Base-by-base conservation (phyloP, 208 protist species). In the Angomonas ambiguus region DNA sequence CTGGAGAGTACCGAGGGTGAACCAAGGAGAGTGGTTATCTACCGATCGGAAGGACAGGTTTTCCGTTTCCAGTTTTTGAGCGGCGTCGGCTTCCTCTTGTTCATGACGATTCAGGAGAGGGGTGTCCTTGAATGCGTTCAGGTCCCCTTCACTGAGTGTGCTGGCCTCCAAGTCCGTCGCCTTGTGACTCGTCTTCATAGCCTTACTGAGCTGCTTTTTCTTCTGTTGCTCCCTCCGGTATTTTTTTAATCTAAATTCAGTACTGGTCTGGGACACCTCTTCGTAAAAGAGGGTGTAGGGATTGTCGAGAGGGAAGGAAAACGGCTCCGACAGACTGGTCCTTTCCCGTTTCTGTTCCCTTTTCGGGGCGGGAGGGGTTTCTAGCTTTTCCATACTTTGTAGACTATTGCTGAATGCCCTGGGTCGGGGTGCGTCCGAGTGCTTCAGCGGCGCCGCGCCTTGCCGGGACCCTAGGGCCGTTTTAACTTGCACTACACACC, bases 241-340 rank as follows among this genome's bases (percentile, higher is more conserved):
- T 49, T 70, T 48, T 4, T 62, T 67, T 33, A 63, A 48, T 32
- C 69, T 51, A 11, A 70, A 63, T 18, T 71, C 62, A 25, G 70
- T 66, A 4, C 53, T 59, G 28, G 78, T 58, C 42, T 78, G 60
- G 1, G 22, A 51, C 59, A 65, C 74, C 24, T 64, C 57, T 0
- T 35, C 41, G 68, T 88, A 88, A 68, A 75, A 78, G 11, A 88
- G 76, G 41, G 79, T 73, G 66, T 84, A 74, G 16, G 78, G 82
- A 60, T 88, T 88, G 13, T 78, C 74, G n/a, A 65, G 62, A 41
- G 82, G 66, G 48, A 84, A 82, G 59, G 73, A 45, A 42, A 69
- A 74, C 22, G 35, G n/a, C 34, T 20, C 30, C 31, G 2, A 13
- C 8, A 22, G 18, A 16, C 11, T 22, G 27, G 31, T 22, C 31